A percentile compares a stretch with the other conserved stretches of the same genome.
Conservation (phyloP, 2,329 filamentous ascomycete species). For the Neospermospora avenae region DNA sequence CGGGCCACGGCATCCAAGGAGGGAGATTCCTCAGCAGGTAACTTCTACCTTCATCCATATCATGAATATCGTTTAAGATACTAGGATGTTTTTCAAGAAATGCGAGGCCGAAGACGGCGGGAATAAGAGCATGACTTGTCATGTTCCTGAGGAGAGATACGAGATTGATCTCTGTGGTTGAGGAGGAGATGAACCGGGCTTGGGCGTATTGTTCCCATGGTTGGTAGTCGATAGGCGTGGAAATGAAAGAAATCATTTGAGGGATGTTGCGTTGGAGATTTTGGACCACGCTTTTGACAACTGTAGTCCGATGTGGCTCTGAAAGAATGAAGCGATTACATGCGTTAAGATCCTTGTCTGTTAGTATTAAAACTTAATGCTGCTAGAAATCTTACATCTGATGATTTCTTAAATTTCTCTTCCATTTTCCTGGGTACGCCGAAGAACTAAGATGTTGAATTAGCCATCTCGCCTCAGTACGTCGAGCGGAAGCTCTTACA, state of each 20-base stretch:
- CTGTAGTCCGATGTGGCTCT: constrained; percentile 44
- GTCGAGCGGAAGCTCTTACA: neutral
- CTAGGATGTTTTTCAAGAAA: constrained; percentile 50
- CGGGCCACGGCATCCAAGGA: constrained; percentile 51
- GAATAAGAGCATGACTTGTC: constrained; percentile 48
- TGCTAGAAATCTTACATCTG: constrained; percentile 24
- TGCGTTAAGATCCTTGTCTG: constrained; percentile 35
- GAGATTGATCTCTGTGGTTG: constrained; percentile 50
- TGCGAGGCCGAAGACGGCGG: constrained; percentile 50
- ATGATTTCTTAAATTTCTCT: constrained; percentile 24
- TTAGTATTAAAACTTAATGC: constrained; percentile 36
- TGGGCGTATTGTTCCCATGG: constrained; percentile 57
- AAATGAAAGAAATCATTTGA: constrained; percentile 56
- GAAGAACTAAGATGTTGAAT: constrained; percentile 28
- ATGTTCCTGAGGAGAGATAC: constrained; percentile 54
- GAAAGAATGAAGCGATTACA: constrained; percentile 41
- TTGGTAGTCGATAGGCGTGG: constrained; percentile 58
- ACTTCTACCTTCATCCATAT: constrained; percentile 51
- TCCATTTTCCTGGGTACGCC: constrained; percentile 26
- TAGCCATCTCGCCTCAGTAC: neutral
- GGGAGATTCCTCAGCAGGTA: constrained; percentile 53
- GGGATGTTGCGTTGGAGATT: constrained; percentile 45
- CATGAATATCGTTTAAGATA: constrained; percentile 53
- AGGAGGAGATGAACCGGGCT: constrained; percentile 41
- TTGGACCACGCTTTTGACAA: constrained; percentile 38